Conservation (phyloP, 495 filamentous ascomycete genomes). For the Aspergillus bertholletiae region DNA sequence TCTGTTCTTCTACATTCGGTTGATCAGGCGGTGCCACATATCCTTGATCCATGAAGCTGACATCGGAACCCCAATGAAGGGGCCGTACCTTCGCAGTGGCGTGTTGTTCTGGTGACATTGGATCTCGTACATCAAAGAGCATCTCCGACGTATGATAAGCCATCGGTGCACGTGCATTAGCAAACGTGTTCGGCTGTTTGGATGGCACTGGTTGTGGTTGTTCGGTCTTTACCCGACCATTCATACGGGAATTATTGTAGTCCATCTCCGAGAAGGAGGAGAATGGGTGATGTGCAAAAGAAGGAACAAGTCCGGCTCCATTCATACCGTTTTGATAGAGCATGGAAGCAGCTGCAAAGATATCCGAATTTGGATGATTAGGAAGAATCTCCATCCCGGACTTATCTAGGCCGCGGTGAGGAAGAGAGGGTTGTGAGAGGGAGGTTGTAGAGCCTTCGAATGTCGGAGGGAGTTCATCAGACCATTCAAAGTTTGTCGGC, state of each 20-base stretch:
- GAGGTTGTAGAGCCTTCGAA: slow-evolving; percentile 61
- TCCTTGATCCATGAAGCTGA: slow-evolving; percentile 54
- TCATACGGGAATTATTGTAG: slow-evolving; percentile 14
- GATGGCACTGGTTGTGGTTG: slow-evolving; percentile 9
- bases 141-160: slow-evolving; percentile 43
- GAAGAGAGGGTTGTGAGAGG: slow-evolving; percentile 47
- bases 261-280: slow-evolving; percentile 23
- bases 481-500: slow-evolving; percentile 46
- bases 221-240: slow-evolving; percentile 17
- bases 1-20: slow-evolving; percentile 53
- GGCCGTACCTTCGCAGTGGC: slow-evolving; percentile 33
- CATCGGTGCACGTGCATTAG: slow-evolving; percentile 23
- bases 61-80: slow-evolving; percentile 65
- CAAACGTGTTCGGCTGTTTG: slow-evolving; percentile 13
- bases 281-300: slow-evolving; percentile 30
- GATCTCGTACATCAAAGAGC: slow-evolving; percentile 42
- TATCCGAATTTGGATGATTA: slow-evolving; percentile 33
- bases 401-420: slow-evolving; percentile 26
- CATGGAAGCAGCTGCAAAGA: slow-evolving; percentile 50
- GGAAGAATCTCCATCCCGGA: slow-evolving; percentile 17
- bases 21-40: slow-evolving; percentile 52
- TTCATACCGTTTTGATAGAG: slow-evolving; percentile 38
- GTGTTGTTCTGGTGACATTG: slow-evolving; percentile 39
- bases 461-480: slow-evolving; percentile 53
- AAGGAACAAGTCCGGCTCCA: slow-evolving; percentile 25